Evolutionary conservation across 2,329 filamentous ascomycete genomes (phyloP), one percentile per base, ranked within the genome.

Genomic region (Orbilia blumenaviensis): DNA sequence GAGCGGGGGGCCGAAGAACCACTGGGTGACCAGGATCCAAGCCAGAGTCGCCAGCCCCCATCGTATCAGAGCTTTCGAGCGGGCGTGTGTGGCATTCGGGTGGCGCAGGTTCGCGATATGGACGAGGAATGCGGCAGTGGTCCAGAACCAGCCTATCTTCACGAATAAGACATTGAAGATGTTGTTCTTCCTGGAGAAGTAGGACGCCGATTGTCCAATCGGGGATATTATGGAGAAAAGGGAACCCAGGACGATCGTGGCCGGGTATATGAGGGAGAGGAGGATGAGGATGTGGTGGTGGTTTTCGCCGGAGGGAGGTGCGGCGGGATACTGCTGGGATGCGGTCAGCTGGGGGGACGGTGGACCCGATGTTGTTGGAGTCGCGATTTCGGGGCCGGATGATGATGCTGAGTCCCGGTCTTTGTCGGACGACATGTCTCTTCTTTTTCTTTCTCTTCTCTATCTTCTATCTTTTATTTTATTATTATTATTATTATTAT

Each of bases 181-280:
- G 84, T 99, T 99, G 82, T 89, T 87, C 84, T 99, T 99, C 80
- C 91, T 91, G 52, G 95, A 94, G 82, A 99, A 99, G 85, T 98
- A 99, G 1, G 92, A 92, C 60, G 90, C 88, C 3, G 86, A 82
- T 42, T 83, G 81, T 9, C 89, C 89, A 75, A 88, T 85, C 0
- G 93, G 93, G 16, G 93, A 94, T 62, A 98, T 84, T 36, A 89
- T 84, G 50, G 91, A 90, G 86, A 92, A 97, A 79, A 96, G 81
- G 27, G 92, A 91, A 78, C 95, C 95, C 79, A 97, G 87, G 66
- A 93, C 78, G 71, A 99, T 89, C 5, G 94, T 90, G 25, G 85
- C 80, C 2, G 94, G 94, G 84, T 97, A 98, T 75, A 92, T 84
- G 58, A 84, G 79, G 1, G 85, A 82, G 29, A 97, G 87, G 21